Evolutionary conservation across 306 rosid species (phyloP), one percentile per base, ranked within the genome.

Genomic region (Oxytropis ochrocephala): DNA sequence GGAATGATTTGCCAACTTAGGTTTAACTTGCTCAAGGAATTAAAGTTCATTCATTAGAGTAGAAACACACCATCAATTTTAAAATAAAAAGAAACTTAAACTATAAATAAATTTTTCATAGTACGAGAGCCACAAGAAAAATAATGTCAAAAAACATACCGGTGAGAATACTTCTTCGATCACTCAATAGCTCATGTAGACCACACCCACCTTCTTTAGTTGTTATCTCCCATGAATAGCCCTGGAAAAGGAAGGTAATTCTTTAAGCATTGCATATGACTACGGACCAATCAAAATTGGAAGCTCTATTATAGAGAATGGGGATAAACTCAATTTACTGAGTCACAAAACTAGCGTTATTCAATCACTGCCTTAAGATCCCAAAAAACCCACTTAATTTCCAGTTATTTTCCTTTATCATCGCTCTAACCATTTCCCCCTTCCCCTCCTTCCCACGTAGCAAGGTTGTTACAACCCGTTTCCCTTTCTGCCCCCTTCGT

Each of bases 141-240:
- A 67, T 9, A 55, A 39, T 21, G 42, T 35, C 57, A 24, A 52
- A 50, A n/a, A 16, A 38, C 44, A 6, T 76, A 89, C 97, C 97
- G 61, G 30, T 74, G 53, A 91, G 82, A 72, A 91, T 83, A 65
- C 92, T 85, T 75, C 61, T 75, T 75, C 97, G 83, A 52, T 89
- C 85, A 60, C 79, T 69, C 74, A 91, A 46, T 29, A 91, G 79
- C 7, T 76, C 91, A 51, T 91, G 81, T 36, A 89, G 87, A 70
- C 94, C 96, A 76, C 72, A 75, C 75, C 96, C 97, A 48, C 94
- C 96, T 79, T 89, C 96, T 6, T 21, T 49, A 4, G 97, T 91
- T 32, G 94, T 91, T 74, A 91, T 91, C 80, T 91, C 97, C 91
- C 94, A 85, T 39, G 91, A 74, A 84, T 91, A 91, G 24, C 96